These are phyloP conservation scores for Endocalyx cinctus DNA, from an alignment of 2,329 filamentous ascomycete species.

Conservation along the genomic window DNA sequence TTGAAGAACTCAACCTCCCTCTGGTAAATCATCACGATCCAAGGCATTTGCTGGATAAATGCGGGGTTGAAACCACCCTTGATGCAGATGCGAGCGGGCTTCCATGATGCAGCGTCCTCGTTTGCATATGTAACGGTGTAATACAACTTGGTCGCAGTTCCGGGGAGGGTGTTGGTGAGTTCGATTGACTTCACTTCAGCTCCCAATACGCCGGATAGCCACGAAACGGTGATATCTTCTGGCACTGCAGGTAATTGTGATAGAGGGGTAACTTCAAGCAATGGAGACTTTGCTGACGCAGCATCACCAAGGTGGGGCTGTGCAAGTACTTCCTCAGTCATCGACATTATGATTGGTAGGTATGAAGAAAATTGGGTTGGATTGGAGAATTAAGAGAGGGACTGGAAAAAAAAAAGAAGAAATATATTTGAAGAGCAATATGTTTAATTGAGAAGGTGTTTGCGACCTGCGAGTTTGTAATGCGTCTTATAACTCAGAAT, in stretches of 20 bases:
- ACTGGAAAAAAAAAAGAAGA: neutral
- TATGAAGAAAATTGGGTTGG: no score
- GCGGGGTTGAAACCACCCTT: slow-evolving; percentile 24
- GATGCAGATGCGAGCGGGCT: slow-evolving; percentile 16
- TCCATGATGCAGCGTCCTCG: slow-evolving; percentile 3
- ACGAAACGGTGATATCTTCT: slow-evolving; percentile 18
- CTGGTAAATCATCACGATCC: slow-evolving; percentile 20
- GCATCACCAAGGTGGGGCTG: no score
- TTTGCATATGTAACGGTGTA: slow-evolving; percentile 14
- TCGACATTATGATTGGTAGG: no score
- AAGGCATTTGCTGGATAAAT: slow-evolving; percentile 18
- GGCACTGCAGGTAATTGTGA: slow-evolving; percentile 12
- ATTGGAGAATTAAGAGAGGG: no score
- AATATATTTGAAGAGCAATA: no score
- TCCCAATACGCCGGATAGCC: slow-evolving; percentile 16
- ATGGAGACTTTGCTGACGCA: no score
- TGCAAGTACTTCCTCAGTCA: no score
- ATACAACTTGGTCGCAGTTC: slow-evolving; percentile 21
- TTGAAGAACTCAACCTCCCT: slow-evolving; percentile 25
- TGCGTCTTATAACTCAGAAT: no score
- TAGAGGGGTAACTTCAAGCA: no score
- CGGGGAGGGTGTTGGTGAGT: slow-evolving; percentile 11
- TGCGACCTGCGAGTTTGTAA: no score
- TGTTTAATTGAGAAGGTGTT: no score
- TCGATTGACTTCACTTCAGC: slow-evolving; percentile 14